Evolutionary conservation across 2,329 filamentous ascomycete species (phyloP), one percentile per base, ranked within the genome.

Genomic region (Colletotrichum sp.): DNA sequence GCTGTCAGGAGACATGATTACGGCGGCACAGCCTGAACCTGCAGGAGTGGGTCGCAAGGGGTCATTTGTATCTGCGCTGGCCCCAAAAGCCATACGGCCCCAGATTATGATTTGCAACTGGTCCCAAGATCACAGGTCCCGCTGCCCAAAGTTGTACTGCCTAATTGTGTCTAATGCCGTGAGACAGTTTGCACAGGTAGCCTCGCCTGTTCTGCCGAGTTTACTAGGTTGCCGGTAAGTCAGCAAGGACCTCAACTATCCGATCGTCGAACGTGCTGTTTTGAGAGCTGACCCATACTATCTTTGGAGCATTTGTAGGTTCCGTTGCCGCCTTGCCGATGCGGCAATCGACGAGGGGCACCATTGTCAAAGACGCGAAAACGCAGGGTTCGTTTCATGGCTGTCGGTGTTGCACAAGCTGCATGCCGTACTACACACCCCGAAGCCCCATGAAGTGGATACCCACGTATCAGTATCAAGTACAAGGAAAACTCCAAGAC

Each of bases 51-150:
- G 0, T 6, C 0, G 44, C n/a, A 49, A 49, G 44, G 44, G 44
- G n/a, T 13, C 6, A 49, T 13, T 13, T 8, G n/a, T 0, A 21
- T 49, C 4, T 49, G 18, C n/a, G n/a, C 18, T 49, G 44, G n/a
- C 44, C 1, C n/a, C 44, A 49, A 21, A 6, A 12, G 18, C 44
- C 44, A 21, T 49, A 3, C 3, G 4, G 4, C 3, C 6, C n/a
- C 0, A 21, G n/a, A 1, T 18, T 52, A 5, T 0, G 6, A 52
- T 5, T 0, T 21, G 10, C 44, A 52, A 21, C 1, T 52, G 6
- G 0, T 21, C 4, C 12, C 0, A 13, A 21, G 6, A 7, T 49
- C n/a, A 0, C 18, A 1, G 10, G n/a, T 52, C 4, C n/a, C 10
- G 6, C 3, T 52, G 2, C 2, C 12, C 44, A 3, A 13, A 52